Evolutionary conservation across 1,284 basidiomycete species (phyloP), one percentile per base, ranked within the genome.

Genomic region (Heterobasidion annosum): DNA sequence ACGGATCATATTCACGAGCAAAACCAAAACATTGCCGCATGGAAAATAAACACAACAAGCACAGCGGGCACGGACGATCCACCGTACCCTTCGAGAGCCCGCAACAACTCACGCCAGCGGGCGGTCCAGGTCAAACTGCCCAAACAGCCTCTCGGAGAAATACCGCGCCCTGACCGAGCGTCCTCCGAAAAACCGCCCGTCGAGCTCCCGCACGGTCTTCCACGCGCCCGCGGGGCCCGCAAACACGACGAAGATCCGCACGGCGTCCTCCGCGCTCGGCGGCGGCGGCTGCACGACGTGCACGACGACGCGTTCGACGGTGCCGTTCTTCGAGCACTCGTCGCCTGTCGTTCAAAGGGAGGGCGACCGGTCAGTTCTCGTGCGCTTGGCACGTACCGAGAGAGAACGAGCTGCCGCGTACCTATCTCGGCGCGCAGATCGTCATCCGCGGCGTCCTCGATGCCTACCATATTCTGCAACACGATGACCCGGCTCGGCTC

Each of bases 101-200:
- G 4, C 25, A 25, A 25, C 25, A 5, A 25, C 37, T 56, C 25
- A 62, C 56, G 57, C 65, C 54, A 70, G 52, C 18, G 65, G 62
- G 15, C 53, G 61, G 60, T 87, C 79, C 54, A 88, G 68, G 54
- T 78, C 71, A 51, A 74, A 73, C 47, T 67, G 72, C 16, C 64
- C 60, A 62, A 87, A 94, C 45, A 69, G 67, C 43, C 57, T 61
- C 67, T 94, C 91, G 2, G 89, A 75, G 65, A 88, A 95, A 67
- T 95, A 96, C 60, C 85, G 76, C 43, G 90, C 93, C 45, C 85
- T 78, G 34, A 97, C 90, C 12, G 79, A 80, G 58, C 88, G 75
- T 0, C 95, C 95, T 9, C 88, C 93, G 65, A 98, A 97, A 65
- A 82, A 95, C 48, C 93, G 76, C 12, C 92, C 93, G 64, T 97